phyloP scores from a whole-genome alignment of 1,284 basidiomycete species.

The Erythrobasidium hasegawianum region DNA sequence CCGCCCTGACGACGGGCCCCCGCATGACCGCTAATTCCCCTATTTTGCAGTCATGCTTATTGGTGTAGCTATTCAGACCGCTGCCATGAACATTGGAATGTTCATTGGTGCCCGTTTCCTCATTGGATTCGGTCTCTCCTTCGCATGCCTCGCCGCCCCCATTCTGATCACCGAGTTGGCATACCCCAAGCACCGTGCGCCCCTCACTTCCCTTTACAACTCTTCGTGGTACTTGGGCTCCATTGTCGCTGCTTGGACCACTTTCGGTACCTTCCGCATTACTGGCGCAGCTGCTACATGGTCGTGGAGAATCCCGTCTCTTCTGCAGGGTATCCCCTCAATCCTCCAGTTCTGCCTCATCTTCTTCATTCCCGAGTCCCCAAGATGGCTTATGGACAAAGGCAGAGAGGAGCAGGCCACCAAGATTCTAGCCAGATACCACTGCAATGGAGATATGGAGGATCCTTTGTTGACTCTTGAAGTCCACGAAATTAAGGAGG shows the following conservation, averaged over 20 bases:
- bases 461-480: constrained; percentile 69
- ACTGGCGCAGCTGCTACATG: constrained; percentile 51
- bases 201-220: constrained; percentile 68
- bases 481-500: constrained; percentile 70
- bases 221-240: constrained; percentile 53
- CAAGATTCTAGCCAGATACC: constrained; percentile 44
- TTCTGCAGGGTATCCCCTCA: constrained; percentile 61
- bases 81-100: constrained; percentile 69
- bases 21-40: background rate
- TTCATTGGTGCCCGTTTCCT: constrained; percentile 65
- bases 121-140: constrained; percentile 70
- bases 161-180: constrained; percentile 71
- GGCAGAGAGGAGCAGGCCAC: constrained; percentile 45
- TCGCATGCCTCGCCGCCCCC: constrained; percentile 64
- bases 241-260: constrained; percentile 65
- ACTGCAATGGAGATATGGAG: constrained; percentile 45
- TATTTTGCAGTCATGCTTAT: constrained; percentile 58
- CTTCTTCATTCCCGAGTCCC: constrained; percentile 47
- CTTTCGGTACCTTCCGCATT: constrained; percentile 68
- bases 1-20: too few relatives aligned
- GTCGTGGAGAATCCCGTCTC: constrained; percentile 68
- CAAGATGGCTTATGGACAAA: constrained; percentile 47
- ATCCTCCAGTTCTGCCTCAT: constrained; percentile 38
- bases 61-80: constrained; percentile 58
- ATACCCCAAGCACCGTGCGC: constrained; percentile 70